Evolutionary conservation across 352 stramenopile genomes (phyloP).

Genomic region (Pythium guiyangense): DNA sequence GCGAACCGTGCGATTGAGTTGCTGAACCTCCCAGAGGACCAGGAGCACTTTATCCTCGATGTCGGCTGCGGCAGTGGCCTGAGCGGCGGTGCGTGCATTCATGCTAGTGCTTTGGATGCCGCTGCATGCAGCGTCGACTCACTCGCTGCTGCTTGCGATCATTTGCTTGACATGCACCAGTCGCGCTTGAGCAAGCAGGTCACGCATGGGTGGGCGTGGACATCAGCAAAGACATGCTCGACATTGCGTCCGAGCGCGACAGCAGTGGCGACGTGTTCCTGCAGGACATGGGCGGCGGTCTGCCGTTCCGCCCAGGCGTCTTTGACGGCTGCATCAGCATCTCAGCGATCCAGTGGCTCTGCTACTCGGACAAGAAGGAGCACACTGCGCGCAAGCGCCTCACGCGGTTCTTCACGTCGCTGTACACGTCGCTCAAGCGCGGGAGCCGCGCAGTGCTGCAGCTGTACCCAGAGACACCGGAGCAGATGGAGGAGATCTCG

Average conservation of each 20-base stretch:
- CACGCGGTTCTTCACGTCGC: constrained; percentile 96
- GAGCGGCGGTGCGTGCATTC: constrained; percentile 75
- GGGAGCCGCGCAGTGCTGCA: constrained; percentile 95
- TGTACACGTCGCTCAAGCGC: constrained; percentile 85
- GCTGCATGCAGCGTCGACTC: neutral
- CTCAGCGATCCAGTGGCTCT: constrained; percentile 99
- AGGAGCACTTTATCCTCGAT: constrained; percentile 93
- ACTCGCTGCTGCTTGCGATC: neutral
- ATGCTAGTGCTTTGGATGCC: no score
- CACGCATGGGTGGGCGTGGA: constrained; percentile 98
- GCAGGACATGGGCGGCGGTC: constrained; percentile 97
- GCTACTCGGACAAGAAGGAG: constrained; percentile 97
- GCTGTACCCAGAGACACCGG: constrained; percentile 97
- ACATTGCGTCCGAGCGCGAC: constrained; percentile 94
- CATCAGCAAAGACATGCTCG: constrained; percentile 98
- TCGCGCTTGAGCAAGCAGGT: constrained; percentile 87
- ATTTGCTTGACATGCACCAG: constrained; percentile 19
- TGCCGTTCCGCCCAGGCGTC: constrained; percentile 95
- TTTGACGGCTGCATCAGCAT: constrained; percentile 99
- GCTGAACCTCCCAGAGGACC: constrained; percentile 88
- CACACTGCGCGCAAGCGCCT: constrained; percentile 93
- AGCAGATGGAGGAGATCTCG: constrained; percentile 95
- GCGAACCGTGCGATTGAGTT: constrained; percentile 96
- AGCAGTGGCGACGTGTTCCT: constrained; percentile 87
- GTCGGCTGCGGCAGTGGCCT: constrained; percentile 96